Conservation (phyloP, 2,329 filamentous ascomycete species). For the Diaporthe velutina region DNA sequence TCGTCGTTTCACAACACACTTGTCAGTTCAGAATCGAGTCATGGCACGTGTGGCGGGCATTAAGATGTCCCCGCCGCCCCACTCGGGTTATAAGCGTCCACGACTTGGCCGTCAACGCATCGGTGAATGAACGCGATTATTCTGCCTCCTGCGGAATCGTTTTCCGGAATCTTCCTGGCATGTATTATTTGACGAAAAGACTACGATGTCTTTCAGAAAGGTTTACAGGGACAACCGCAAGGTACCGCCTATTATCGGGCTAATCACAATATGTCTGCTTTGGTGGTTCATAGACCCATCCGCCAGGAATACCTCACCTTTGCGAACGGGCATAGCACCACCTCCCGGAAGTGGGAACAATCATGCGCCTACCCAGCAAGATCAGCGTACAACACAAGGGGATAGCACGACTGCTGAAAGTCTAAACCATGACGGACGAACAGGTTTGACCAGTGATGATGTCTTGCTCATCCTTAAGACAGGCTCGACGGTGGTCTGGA, state of each 20-base stretch:
- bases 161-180: fast-evolving
- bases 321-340: not conserved
- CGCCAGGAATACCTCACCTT: not conserved
- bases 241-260: constrained; percentile 44
- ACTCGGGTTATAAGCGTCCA: not conserved
- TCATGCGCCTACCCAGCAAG: not conserved
- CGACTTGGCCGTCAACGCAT: not conserved
- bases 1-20: not conserved
- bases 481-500: constrained; percentile 46
- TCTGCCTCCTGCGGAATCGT: not conserved
- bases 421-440: not conserved
- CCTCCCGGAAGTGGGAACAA: not conserved
- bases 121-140: not conserved
- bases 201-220: constrained; percentile 5
- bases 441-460: not conserved
- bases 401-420: not conserved
- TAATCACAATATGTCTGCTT: constrained; percentile 43
- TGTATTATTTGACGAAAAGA: not conserved
- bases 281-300: constrained; percentile 43
- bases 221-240: constrained; percentile 44
- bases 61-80: constrained; percentile 5
- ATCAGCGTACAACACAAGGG: too few species aligned
- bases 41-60: constrained; percentile 7
- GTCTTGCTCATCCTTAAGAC: constrained; percentile 45
- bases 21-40: constrained; percentile 6